These are phyloP conservation scores for Aspergillus sp. DNA, from an alignment of 2,329 filamentous ascomycete species.

Conservation along the genomic window DNA sequence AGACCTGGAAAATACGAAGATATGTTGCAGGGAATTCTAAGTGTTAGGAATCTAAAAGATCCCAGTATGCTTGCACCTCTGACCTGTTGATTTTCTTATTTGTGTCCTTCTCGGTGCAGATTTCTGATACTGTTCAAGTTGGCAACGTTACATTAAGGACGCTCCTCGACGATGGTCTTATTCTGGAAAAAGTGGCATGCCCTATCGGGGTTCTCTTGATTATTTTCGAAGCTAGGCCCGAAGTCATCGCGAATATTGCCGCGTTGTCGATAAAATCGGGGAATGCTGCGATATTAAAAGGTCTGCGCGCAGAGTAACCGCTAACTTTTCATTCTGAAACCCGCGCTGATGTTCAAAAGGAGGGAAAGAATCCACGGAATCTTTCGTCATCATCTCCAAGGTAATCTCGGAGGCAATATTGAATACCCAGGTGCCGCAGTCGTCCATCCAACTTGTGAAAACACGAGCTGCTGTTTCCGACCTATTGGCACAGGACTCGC, in stretches of 20 bases:
- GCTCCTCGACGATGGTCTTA: slow-evolving; percentile 79
- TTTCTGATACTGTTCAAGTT: slow-evolving; percentile 52
- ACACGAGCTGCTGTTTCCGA: slow-evolving; percentile 87
- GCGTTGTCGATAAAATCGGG: slow-evolving; percentile 94
- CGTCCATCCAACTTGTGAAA: slow-evolving; percentile 88
- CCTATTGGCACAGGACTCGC: slow-evolving; percentile 78
- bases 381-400: slow-evolving; percentile 86
- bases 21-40: slow-evolving; percentile 92
- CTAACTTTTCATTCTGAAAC: background rate
- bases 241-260: slow-evolving; percentile 98
- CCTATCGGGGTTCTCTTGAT: slow-evolving; percentile 97
- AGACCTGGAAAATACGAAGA: slow-evolving; percentile 93
- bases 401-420: slow-evolving; percentile 79
- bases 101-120: background rate
- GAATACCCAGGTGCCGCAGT: slow-evolving; percentile 73
- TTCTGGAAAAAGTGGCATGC: slow-evolving; percentile 84
- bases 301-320: slow-evolving; percentile 34
- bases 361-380: slow-evolving; percentile 91
- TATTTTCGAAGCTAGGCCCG: slow-evolving; percentile 95
- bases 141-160: slow-evolving; percentile 82
- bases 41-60: slow-evolving; percentile 81
- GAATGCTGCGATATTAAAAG: slow-evolving; percentile 95
- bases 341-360: slow-evolving; percentile 47
- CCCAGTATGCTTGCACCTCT: slow-evolving; percentile 63
- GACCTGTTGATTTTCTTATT: background rate